Percentiles rank a stretch among this genome's conserved stretches.
phyloP scores from a whole-genome alignment of 371 early-diverging fungal species.

The Lichtheimia hyalospora region DNA sequence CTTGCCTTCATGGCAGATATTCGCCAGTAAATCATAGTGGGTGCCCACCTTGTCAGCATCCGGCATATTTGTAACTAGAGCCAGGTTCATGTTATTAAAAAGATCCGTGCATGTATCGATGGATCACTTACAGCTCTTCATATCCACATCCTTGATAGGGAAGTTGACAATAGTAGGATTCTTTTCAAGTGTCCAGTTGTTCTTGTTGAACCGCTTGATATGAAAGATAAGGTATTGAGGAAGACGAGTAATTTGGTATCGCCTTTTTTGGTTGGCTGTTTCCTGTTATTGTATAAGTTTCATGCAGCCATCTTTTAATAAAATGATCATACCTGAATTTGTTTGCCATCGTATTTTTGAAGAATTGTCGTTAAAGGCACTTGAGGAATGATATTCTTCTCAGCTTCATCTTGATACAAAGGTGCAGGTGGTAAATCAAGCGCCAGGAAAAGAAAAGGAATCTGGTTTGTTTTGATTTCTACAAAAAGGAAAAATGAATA shows the following conservation, averaged over 20 bases:
- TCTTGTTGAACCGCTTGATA: conserved; percentile 90
- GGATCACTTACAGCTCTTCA: conserved; percentile 65
- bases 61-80: conserved; percentile 50
- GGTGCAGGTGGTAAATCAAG: conserved; percentile 94
- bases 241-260: conserved; percentile 72
- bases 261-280: conserved; percentile 60
- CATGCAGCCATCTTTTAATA: too few species aligned
- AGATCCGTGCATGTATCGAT: not conserved
- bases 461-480: conserved; percentile 50
- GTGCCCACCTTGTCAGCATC: conserved; percentile 46
- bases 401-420: conserved; percentile 86
- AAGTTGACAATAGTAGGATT: conserved; percentile 98
- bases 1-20: conserved; percentile 90
- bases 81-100: not conserved
- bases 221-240: conserved; percentile 91
- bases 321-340: conserved; percentile 58
- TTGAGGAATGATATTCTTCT: conserved; percentile 93
- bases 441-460: conserved; percentile 85
- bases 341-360: conserved; percentile 83
- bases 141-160: conserved; percentile 82
- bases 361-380: conserved; percentile 77
- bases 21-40: conserved; percentile 88
- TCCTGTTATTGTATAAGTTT: conserved; percentile 44
- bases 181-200: conserved; percentile 86
- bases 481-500: not conserved